A percentile compares a stretch with the other conserved stretches of the same genome.
Conservation (phyloP, 2,329 filamentous ascomycete species). For the Grosmannia huntii region DNA sequence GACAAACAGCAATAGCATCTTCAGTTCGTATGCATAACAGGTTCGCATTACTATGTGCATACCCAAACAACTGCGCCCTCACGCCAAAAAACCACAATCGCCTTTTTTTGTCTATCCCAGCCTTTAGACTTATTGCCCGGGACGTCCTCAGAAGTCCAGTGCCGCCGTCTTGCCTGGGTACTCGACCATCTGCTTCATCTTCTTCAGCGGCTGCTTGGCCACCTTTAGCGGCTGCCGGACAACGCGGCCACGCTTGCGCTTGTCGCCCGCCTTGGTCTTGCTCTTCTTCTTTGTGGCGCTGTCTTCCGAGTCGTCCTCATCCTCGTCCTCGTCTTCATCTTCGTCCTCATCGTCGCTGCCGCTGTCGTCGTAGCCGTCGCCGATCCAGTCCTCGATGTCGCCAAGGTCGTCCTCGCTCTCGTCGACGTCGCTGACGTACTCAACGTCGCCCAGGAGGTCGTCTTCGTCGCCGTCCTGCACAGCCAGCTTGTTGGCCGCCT, state of each 20-base stretch:
- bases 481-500: conserved; percentile 1
- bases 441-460: conserved; percentile 65
- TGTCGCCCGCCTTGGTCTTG: conserved; percentile 45
- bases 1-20: too few species aligned
- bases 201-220: conserved; percentile 21
- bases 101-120: not conserved
- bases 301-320: conserved; percentile 40
- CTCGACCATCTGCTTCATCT: conserved; percentile 11
- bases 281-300: conserved; percentile 32
- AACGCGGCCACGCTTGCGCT: conserved; percentile 37
- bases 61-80: not conserved
- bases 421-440: conserved; percentile 87
- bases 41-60: not conserved
- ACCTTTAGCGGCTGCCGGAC: conserved; percentile 44
- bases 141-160: not conserved
- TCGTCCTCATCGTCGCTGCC: conserved; percentile 46
- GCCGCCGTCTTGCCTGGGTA: not conserved
- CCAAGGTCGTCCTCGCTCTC: conserved; percentile 68
- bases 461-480: conserved; percentile 50
- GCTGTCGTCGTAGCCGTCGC: conserved; percentile 51
- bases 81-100: not conserved
- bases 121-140: not conserved
- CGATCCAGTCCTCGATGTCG: conserved; percentile 88
- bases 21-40: not conserved
- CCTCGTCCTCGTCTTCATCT: conserved; percentile 44